Evolutionary conservation across 352 stramenopile species (phyloP), one percentile per base, ranked within the genome.

Genomic region (Globisporangium echinulatum): DNA sequence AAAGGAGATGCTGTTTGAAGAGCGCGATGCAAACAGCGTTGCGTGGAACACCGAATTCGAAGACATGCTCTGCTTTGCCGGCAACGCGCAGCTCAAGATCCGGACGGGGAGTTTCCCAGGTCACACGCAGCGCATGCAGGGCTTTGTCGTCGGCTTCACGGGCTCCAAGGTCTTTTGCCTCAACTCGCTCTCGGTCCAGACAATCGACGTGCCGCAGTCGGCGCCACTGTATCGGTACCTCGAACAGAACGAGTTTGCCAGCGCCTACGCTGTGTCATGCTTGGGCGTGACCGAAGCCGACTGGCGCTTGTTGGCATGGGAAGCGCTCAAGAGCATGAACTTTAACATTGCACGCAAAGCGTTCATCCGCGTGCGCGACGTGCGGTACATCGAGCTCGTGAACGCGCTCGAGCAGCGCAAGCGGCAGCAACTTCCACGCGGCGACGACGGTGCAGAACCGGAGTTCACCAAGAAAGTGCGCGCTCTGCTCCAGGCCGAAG

Each of bases 11-110:
- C 59, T 96, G 5, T 97, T 95, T 61, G 70, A 92, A 63, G 83
- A 94, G 69, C 82, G 77, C 1, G 79, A 91, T 36, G 85, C 82
- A 7, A 95, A 93, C 60, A 95, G 84, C 63, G 89, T 97, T 13
- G 81, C 87, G n/a, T 98, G 94, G 75, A 98, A 98, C 76, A 90
- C 85, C 7, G 89, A 97, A 59, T 85, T 92, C 49, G 92, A 98
- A 49, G 92, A 98, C 52, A 97, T 98, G 87, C 61, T 98, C 46
- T 98, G 94, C 68, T 98, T 96, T 62, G 90, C 80, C 5, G 86
- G 88, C 15, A 91, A 88, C 56, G 78, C 75, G 1, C 84, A 90
- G 61, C 83, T 98, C 38, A 91, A 88, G 75, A 96, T 98, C 61
- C 96, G 94, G 58, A 96, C 90, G 4, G 91, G 86, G 14, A 75